Conservation (phyloP, 352 stramenopile genomes). For the Pythium sp. region DNA sequence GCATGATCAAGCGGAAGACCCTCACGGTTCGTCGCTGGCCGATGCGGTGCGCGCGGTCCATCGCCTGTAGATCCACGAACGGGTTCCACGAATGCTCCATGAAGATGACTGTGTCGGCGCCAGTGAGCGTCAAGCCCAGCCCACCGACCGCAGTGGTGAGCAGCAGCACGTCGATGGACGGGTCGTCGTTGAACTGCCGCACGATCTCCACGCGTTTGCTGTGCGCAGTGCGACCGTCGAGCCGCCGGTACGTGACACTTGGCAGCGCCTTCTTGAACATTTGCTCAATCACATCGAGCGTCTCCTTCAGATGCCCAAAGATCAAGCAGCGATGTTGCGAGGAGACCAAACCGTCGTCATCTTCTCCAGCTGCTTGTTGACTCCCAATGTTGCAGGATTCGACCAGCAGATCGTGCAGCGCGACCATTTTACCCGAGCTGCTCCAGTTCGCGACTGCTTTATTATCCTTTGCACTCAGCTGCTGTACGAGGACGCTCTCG, state of each 20-base stretch:
- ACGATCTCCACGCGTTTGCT: constrained; percentile 81
- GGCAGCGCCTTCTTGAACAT: constrained; percentile 79
- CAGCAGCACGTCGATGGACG: constrained; percentile 92
- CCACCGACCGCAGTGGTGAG: constrained; percentile 95
- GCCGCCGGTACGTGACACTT: constrained; percentile 74
- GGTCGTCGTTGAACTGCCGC: constrained; percentile 91
- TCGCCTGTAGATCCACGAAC: constrained; percentile 93
- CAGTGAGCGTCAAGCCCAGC: constrained; percentile 96
- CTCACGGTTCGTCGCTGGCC: constrained; percentile 68
- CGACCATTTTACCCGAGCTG: constrained; percentile 91
- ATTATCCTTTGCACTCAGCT: constrained; percentile 29
- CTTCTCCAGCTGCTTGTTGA: constrained; percentile 13
- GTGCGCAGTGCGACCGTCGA: constrained; percentile 90
- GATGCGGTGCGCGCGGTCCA: constrained; percentile 83
- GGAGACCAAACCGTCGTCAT: constrained; percentile 16
- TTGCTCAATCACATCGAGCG: constrained; percentile 92
- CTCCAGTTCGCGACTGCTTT: constrained; percentile 46
- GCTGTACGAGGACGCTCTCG: constrained; percentile 15
- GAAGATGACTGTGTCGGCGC: constrained; percentile 97
- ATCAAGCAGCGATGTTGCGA: constrained; percentile 92
- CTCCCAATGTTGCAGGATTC: constrained; percentile 54
- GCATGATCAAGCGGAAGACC: constrained; percentile 79
- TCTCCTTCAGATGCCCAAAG: constrained; percentile 94
- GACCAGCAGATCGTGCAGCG: constrained; percentile 70
- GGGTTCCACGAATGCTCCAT: constrained; percentile 98